Base-by-base conservation (phyloP, 768 basidiomycete genomes). In the Tephrocybe sp. region DNA sequence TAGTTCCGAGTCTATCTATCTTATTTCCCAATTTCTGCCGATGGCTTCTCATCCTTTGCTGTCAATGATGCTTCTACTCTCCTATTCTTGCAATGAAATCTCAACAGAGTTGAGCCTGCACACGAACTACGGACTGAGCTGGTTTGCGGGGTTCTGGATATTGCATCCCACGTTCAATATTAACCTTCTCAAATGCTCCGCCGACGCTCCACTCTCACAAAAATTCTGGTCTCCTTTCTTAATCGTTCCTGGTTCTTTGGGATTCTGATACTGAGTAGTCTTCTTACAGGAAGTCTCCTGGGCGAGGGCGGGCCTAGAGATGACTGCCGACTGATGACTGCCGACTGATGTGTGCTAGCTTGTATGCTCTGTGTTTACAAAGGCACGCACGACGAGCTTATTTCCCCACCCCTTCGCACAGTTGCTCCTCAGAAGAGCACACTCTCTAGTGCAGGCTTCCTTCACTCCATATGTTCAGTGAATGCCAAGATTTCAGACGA, bases 91-190 rank as follows among this genome's bases (percentile, higher is more conserved):
- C 9, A 48, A 6, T 28, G 26, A 23, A 6, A 12, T 12, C 28
- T 12, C 28, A 30, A 12, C n/a, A n/a, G n/a, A n/a, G n/a, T n/a
- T n/a, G n/a, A n/a, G n/a, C n/a, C n/a, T n/a, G n/a, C n/a, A 30
- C 11, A 30, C 28, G 28, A 30, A 30, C 28, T 30, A 30, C 28
- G 9, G 17, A 39, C 28, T 39, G 51, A 56, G 34, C 55, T 51
- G 45, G 39, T 46, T 49, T 18, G 10, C 12, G 24, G 17, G 14
- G 26, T 42, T 40, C 51, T 21, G 28, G 28, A 30, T 5, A 20
- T 39, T 17, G 7, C 33, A 37, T 55, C 43, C 46, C 44, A 53
- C 51, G 32, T 17, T 28, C 38, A 10, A 30, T 33, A 23, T 40
- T 30, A 17, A 3, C 24, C 30, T 14, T 26, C 17, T 10, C 30